These are phyloP conservation scores for Stephania japonica DNA, from an alignment of 164 flowering plant species.

Conservation along the genomic window DNA sequence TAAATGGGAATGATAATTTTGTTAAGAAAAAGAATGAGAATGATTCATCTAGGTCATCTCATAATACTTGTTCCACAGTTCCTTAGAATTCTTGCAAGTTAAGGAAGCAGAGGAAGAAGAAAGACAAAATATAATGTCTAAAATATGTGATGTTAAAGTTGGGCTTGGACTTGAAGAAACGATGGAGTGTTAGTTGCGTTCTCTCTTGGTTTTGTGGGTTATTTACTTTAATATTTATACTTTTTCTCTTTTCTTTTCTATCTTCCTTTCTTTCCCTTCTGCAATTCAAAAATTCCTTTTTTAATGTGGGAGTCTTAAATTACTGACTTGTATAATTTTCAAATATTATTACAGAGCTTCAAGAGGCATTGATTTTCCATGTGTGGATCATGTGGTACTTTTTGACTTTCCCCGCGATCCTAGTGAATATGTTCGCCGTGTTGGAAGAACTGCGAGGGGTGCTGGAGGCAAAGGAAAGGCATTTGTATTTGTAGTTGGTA, in stretches of 20 bases:
- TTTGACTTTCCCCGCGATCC: conserved; percentile 99
- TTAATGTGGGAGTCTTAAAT: neutral
- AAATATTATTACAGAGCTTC: conserved; percentile 63
- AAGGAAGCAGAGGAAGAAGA: too few relatives aligned
- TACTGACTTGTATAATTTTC: neutral
- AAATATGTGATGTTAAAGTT: too few relatives aligned
- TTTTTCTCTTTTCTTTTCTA: neutral
- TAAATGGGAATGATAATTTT: too few relatives aligned
- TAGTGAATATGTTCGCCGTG: conserved; percentile 96
- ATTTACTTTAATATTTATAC: neutral
- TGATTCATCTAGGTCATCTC: too few relatives aligned
- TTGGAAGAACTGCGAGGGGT: conserved; percentile 99
- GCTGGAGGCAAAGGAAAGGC: conserved; percentile 91
- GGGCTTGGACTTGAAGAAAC: too few relatives aligned
- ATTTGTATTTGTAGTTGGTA: conserved; percentile 84
- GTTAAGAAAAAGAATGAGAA: too few relatives aligned
- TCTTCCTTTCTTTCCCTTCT: neutral
- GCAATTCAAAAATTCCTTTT: neutral
- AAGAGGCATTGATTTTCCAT: conserved; percentile 81
- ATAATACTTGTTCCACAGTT: too few relatives aligned
- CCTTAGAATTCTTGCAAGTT: too few relatives aligned
- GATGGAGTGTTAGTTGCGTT: neutral
- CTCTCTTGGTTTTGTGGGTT: neutral
- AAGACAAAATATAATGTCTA: too few relatives aligned
- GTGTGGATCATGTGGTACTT: conserved; percentile 87